Evolutionary conservation across 495 filamentous ascomycete genomes (phyloP), one percentile per base, ranked within the genome.

Genomic region (Tirmania nivea): DNA sequence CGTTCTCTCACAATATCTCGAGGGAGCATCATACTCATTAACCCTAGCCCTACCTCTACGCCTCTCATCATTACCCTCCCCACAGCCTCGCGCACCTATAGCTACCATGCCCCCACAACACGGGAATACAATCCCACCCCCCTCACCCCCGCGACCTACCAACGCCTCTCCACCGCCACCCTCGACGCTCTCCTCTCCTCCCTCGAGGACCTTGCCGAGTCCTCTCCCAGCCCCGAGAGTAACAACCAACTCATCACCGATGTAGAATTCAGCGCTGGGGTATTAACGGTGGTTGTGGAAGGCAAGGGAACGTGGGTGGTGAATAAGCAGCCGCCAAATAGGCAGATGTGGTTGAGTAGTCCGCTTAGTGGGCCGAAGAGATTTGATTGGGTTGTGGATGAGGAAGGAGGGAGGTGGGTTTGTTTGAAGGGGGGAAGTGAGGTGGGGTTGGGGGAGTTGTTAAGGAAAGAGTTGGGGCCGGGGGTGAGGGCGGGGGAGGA

Each of bases 261-360:
- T 84, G 39, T 45, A 19, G 39, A 45, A 19, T 45, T 14, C 39
- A 14, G 14, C 39, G 76, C 84, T 51, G 92, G 90, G 49, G 86
- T 96, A 48, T 68, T 99, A 51, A 88, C 78, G 55, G 66, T 96
- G 55, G 68, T 65, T 19, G 68, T 82, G 42, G 70, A 73, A 0
- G 68, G 74, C 0, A 63, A 75, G 11, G 89, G 88, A 50, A 86
- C 77, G 20, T 97, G 86, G 59, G 81, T 96, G 2, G 72, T 97
- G 63, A 96, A 96, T 75, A 97, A 97, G 69, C 90, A 96, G 66
- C 90, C 90, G 0, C 85, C 87, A 17, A 96, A 93, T 72, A 85
- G 81, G 70, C 90, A 97, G 66, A 89, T 97, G 62, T 97, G 92
- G 90, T 78, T 97, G 25, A 86, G 83, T 35, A 94, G 86, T 17